Conservation (phyloP, 1,284 basidiomycete genomes). For the Moesziomyces parantarcticus region DNA sequence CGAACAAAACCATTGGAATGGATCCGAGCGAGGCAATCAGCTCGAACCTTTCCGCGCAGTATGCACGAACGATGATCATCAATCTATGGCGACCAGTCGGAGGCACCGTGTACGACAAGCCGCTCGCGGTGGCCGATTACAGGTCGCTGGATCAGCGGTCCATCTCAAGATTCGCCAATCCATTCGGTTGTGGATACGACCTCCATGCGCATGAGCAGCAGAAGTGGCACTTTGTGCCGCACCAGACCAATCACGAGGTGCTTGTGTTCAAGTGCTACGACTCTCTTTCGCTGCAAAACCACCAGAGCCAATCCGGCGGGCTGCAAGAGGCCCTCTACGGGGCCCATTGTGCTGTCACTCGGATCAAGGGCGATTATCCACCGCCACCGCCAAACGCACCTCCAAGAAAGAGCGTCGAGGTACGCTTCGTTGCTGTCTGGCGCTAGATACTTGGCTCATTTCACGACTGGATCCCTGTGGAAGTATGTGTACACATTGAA, state of each 20-base stretch:
- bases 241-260: conserved; percentile 33
- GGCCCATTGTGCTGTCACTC: conserved; percentile 31
- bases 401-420: conserved; percentile 34
- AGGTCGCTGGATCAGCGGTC: conserved; percentile 7
- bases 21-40: conserved; percentile 7
- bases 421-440: conserved; percentile 41
- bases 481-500: no score
- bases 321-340: conserved; percentile 25
- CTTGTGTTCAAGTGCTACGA: conserved; percentile 40
- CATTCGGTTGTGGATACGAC: conserved; percentile 34
- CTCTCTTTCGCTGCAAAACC: conserved; percentile 23
- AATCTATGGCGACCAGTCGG: conserved; percentile 34
- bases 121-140: conserved; percentile 31
- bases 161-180: conserved; percentile 21
- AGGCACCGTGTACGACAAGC: conserved; percentile 31
- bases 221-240: conserved; percentile 30
- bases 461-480: background rate
- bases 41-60: conserved; percentile 4
- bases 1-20: conserved; percentile 2
- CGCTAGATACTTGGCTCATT: background rate
- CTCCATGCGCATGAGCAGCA: conserved; percentile 19
- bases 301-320: background rate
- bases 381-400: conserved; percentile 15
- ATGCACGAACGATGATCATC: conserved; percentile 30
- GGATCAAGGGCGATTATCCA: conserved; percentile 14